Percentiles rank a stretch among this genome's conserved stretches.
These are phyloP conservation scores for Lactifluus subvellereus DNA, from an alignment of 768 basidiomycete species.

Conservation along the genomic window DNA sequence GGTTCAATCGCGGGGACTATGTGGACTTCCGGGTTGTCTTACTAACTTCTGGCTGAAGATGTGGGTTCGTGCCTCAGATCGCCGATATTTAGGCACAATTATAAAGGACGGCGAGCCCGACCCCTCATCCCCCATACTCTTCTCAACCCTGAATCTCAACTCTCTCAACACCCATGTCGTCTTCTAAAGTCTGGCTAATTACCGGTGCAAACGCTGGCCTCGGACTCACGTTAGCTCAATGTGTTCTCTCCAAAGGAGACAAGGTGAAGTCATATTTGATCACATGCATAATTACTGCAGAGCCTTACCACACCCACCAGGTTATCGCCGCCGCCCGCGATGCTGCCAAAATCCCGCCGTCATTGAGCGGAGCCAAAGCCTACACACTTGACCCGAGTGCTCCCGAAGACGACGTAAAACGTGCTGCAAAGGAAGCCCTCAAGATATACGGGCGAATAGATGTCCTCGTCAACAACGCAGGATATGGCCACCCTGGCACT, in stretches of 20 bases:
- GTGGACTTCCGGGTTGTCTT: too few relatives aligned
- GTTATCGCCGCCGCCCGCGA: background rate
- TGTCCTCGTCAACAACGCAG: conserved; percentile 15
- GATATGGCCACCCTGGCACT: background rate
- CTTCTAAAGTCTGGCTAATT: conserved; percentile 15
- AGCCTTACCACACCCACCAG: background rate
- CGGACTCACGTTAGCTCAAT: conserved; percentile 1
- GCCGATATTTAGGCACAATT: background rate
- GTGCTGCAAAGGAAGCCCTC: background rate
- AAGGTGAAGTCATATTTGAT: background rate
- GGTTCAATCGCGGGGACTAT: too few relatives aligned
- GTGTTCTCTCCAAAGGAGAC: background rate
- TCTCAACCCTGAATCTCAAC: background rate
- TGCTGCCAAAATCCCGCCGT: background rate
- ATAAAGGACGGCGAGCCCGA: background rate
- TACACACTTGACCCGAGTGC: background rate
- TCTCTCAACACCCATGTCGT: background rate
- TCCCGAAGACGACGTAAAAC: conserved; percentile 5
- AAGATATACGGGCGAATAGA: conserved; percentile 18
- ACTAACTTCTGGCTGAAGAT: too few relatives aligned
- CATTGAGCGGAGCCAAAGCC: background rate
- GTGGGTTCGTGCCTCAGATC: too few relatives aligned
- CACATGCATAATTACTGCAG: too few relatives aligned
- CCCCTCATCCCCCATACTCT: background rate
- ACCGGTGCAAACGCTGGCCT: conserved; percentile 18